A percentile compares a stretch with the other conserved stretches of the same genome.
These are phyloP conservation scores for Coemansia umbellata DNA, from an alignment of 192 early-diverging fungal species.

Conservation along the genomic window DNA sequence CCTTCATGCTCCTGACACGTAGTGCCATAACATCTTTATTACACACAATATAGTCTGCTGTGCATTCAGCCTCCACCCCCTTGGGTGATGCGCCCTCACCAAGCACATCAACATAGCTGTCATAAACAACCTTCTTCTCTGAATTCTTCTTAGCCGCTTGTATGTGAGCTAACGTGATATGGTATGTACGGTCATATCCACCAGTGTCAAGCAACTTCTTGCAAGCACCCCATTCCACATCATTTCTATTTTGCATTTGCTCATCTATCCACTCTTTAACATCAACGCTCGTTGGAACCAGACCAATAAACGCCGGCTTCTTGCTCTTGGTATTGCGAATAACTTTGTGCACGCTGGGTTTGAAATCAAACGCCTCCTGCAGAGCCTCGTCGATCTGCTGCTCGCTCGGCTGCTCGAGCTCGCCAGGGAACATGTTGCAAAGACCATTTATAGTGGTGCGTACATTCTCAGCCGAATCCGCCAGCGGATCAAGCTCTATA, in stretches of 20 bases:
- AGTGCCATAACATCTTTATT: conserved; percentile 42
- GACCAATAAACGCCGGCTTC: conserved; percentile 19
- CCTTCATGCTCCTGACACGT: conserved; percentile 20
- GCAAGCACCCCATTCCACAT: conserved; percentile 19
- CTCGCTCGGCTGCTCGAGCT: conserved; percentile 33
- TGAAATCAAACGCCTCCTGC: conserved; percentile 39
- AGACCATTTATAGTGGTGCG: conserved; percentile 40
- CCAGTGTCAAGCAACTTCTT: conserved; percentile 3
- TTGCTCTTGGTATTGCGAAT: conserved; percentile 14
- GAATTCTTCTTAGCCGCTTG: conserved; percentile 11
- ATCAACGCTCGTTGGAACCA: conserved; percentile 19
- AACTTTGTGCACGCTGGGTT: conserved; percentile 37
- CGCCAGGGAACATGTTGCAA: conserved; percentile 39
- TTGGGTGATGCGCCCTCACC: background rate
- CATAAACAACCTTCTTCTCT: conserved; percentile 24
- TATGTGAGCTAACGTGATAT: conserved; percentile 56
- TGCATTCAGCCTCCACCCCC: conserved; percentile 13
- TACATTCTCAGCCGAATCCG: conserved; percentile 53
- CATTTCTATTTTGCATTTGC: conserved; percentile 4
- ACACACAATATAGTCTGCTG: conserved; percentile 54
- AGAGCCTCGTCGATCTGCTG: conserved; percentile 57
- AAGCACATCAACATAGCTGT: conserved; percentile 13
- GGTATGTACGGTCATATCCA: conserved; percentile 17
- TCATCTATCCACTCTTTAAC: conserved; percentile 16
- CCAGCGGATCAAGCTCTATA: conserved; percentile 56